Evolutionary conservation across 2,329 filamentous ascomycete species (phyloP).

Genomic region (Atkinsonella hypoxylon): DNA sequence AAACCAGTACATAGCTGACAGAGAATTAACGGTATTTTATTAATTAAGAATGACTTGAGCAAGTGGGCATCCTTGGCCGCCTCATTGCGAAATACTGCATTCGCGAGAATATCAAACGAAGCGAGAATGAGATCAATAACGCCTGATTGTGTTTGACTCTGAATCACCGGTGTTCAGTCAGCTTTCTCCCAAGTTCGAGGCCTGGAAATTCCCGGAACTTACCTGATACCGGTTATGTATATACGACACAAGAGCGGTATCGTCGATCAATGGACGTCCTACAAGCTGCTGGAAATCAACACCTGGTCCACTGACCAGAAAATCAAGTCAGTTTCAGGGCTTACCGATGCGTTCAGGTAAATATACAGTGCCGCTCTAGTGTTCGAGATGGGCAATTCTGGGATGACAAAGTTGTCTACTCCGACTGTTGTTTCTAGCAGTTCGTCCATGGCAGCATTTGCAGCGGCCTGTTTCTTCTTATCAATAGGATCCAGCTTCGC

Average conservation of each 20-base stretch:
- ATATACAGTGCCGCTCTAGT: constrained; percentile 76
- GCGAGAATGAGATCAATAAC: constrained; percentile 76
- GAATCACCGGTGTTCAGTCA: constrained; percentile 2
- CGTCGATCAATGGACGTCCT: constrained; percentile 73
- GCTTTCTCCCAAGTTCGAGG: not conserved
- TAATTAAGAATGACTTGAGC: constrained; percentile 76
- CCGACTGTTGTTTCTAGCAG: constrained; percentile 45
- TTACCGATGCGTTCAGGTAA: constrained; percentile 69
- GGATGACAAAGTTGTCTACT: constrained; percentile 40
- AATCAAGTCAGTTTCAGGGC: constrained; percentile 14
- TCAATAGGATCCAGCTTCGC: constrained; percentile 41
- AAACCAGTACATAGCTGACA: constrained; percentile 37
- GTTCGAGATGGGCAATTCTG: constrained; percentile 59
- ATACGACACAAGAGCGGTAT: constrained; percentile 65
- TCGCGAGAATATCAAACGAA: constrained; percentile 81
- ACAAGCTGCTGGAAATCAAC: constrained; percentile 45
- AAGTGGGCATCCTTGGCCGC: constrained; percentile 51
- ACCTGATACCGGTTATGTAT: constrained; percentile 77
- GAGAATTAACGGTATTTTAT: constrained; percentile 46
- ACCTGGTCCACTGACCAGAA: not conserved
- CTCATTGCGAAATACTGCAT: constrained; percentile 61
- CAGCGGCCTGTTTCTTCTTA: constrained; percentile 36
- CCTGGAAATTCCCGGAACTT: constrained; percentile 6
- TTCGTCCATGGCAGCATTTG: constrained; percentile 40
- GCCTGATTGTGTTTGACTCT: constrained; percentile 67